Percentiles rank a stretch among this genome's conserved stretches.
Conservation (phyloP, 495 filamentous ascomycete genomes). For the Sabuloglossum arenarium region DNA sequence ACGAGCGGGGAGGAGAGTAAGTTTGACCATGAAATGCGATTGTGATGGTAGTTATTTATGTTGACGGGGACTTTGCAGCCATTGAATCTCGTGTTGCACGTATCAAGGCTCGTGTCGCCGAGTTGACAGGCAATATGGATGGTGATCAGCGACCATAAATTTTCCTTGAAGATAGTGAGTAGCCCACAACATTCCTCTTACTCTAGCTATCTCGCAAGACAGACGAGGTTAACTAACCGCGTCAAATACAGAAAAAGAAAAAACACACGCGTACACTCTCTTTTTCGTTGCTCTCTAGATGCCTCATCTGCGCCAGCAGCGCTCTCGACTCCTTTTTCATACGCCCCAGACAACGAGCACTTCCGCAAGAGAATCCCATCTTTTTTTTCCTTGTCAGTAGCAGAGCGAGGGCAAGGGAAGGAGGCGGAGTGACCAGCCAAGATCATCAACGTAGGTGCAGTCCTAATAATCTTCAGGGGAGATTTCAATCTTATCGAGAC, state of each 20-base stretch:
- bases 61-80: constrained; percentile 26
- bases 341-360: too few species aligned
- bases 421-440: too few species aligned
- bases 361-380: too few species aligned
- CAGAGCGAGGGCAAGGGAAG: too few species aligned
- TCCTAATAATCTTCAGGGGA: too few species aligned
- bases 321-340: too few species aligned
- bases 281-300: not conserved
- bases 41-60: not conserved
- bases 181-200: not conserved
- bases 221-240: too few species aligned
- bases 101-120: constrained; percentile 92
- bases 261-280: not conserved
- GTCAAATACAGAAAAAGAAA: too few species aligned
- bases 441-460: too few species aligned
- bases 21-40: constrained; percentile 16
- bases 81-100: constrained; percentile 92
- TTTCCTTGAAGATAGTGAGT: not conserved
- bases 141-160: not conserved
- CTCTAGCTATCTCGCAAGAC: not conserved
- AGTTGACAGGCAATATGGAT: constrained; percentile 74
- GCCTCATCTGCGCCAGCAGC: too few species aligned
- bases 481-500: too few species aligned
- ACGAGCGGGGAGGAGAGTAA: constrained; percentile 93
- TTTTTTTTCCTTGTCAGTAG: too few species aligned